phyloP scores from a whole-genome alignment of 2,329 filamentous ascomycete genomes.

The Mollisia scopiformis region DNA sequence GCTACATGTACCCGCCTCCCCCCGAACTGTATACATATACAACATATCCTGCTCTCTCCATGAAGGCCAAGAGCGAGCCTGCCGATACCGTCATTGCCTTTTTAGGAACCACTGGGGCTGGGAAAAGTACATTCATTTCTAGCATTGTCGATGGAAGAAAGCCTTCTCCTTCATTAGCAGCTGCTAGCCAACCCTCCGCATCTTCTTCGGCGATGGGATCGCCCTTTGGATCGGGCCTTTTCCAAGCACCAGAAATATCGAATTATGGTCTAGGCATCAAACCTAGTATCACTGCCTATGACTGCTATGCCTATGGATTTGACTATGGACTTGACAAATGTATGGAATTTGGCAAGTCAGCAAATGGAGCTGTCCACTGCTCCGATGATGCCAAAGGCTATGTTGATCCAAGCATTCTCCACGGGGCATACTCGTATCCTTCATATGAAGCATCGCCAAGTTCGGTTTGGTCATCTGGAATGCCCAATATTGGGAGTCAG shows the following conservation, averaged over 20 bases:
- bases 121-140: too few relatives aligned
- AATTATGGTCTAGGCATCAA: too few relatives aligned
- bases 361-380: not conserved
- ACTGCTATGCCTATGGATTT: not conserved
- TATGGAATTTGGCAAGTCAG: not conserved
- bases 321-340: not conserved
- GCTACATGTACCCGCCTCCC: too few relatives aligned
- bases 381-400: not conserved
- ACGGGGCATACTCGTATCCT: conserved; percentile 4
- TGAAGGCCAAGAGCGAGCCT: too few relatives aligned
- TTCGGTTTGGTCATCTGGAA: conserved; percentile 31
- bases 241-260: not conserved
- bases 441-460: conserved; percentile 34
- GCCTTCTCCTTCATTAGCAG: too few relatives aligned
- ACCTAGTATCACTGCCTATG: too few relatives aligned
- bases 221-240: not conserved
- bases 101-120: too few relatives aligned
- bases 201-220: not conserved
- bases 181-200: too few relatives aligned
- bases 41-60: too few relatives aligned
- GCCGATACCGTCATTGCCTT: too few relatives aligned
- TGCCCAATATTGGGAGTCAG: conserved; percentile 33
- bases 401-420: not conserved
- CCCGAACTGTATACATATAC: too few relatives aligned
- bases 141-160: too few relatives aligned